phyloP scores from a whole-genome alignment of 2,329 filamentous ascomycete genomes.

The Pseudopithomyces maydicus region DNA sequence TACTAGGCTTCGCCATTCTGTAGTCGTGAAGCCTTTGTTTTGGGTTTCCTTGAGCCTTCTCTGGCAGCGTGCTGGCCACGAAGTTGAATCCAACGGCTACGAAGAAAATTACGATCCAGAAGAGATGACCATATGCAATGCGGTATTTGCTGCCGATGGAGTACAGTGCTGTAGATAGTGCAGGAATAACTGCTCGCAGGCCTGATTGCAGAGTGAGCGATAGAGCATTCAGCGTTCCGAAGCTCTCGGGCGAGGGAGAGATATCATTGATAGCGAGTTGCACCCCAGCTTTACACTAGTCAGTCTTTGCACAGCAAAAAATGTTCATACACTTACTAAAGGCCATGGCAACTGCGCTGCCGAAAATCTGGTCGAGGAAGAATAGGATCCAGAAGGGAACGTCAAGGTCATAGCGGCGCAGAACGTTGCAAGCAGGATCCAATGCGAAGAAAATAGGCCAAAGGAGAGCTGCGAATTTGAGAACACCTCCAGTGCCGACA shows the following conservation, averaged over 20 bases:
- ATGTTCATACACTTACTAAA: conserved; percentile 57
- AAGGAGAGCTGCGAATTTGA: conserved; percentile 60
- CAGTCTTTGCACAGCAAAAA: neutral
- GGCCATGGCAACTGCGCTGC: conserved; percentile 68
- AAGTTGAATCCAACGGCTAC: conserved; percentile 17
- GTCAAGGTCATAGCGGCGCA: conserved; percentile 56
- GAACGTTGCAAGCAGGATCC: conserved; percentile 60
- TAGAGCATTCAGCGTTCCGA: conserved; percentile 75
- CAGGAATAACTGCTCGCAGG: conserved; percentile 69
- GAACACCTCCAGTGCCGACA: conserved; percentile 68
- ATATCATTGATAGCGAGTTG: conserved; percentile 79
- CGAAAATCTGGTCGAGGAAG: conserved; percentile 56
- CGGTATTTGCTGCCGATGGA: conserved; percentile 68
- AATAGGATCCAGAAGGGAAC: conserved; percentile 63
- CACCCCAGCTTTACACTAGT: conserved; percentile 54
- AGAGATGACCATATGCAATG: conserved; percentile 67
- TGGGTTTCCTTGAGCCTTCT: conserved; percentile 17
- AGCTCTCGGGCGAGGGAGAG: conserved; percentile 64
- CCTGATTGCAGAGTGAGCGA: conserved; percentile 66
- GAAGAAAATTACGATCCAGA: conserved; percentile 63
- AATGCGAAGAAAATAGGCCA: conserved; percentile 69
- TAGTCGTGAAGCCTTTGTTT: neutral
- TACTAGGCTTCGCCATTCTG: neutral
- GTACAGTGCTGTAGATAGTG: conserved; percentile 68
- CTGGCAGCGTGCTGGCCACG: conserved; percentile 10